phyloP scores from a whole-genome alignment of 2,329 filamentous ascomycete species.

The Colletotrichum orbiculare region DNA sequence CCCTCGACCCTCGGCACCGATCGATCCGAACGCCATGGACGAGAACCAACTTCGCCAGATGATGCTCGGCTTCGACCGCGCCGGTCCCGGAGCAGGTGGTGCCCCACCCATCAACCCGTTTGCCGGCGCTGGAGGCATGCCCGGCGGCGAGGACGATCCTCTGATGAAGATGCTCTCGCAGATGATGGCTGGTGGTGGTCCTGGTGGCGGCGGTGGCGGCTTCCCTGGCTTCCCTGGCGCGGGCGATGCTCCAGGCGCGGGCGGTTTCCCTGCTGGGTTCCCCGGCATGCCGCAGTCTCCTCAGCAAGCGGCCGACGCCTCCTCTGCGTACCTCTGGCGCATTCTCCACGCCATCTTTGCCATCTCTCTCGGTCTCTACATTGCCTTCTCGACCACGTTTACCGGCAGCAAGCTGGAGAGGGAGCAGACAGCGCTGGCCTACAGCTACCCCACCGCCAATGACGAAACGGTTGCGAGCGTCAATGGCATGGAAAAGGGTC shows the following conservation, averaged over 20 bases:
- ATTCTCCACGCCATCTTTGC: conserved; percentile 80
- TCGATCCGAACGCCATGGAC: conserved; percentile 52
- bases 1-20: conserved; percentile 40
- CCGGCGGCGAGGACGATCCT: conserved; percentile 59
- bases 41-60: conserved; percentile 73
- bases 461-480: conserved; percentile 42
- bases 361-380: conserved; percentile 75
- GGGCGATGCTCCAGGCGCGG: conserved; percentile 40
- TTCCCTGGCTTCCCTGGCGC: conserved; percentile 19
- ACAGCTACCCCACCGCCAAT: conserved; percentile 41
- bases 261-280: conserved; percentile 46
- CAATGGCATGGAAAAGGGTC: conserved; percentile 47
- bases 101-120: conserved; percentile 42
- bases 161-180: conserved; percentile 77
- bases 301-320: conserved; percentile 47
- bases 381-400: conserved; percentile 75
- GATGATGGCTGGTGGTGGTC: conserved; percentile 65
- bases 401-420: conserved; percentile 73
- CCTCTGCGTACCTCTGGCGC: conserved; percentile 70
- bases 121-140: conserved; percentile 26
- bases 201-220: conserved; percentile 42
- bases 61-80: conserved; percentile 67
- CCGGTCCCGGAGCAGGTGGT: conserved; percentile 39
- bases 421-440: conserved; percentile 52
- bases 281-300: conserved; percentile 48